Conservation (phyloP, 768 basidiomycete species). For the Favolaschia claudopus region DNA sequence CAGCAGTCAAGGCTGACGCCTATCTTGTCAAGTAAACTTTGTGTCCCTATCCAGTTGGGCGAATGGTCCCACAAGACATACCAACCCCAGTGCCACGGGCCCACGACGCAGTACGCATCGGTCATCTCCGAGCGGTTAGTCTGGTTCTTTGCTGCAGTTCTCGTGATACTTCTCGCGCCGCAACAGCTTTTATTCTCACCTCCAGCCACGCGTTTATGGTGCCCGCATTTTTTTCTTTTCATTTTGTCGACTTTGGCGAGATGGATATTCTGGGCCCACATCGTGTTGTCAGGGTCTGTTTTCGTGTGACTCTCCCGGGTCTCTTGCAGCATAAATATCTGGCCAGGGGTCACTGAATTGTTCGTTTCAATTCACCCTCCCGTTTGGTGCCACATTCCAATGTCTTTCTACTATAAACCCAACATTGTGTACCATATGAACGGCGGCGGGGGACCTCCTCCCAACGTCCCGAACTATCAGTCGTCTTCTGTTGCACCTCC, state of each 20-base stretch:
- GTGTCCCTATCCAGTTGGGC: no score
- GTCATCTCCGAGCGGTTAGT: not conserved
- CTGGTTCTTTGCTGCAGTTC: not conserved
- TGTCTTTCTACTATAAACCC: conserved; percentile 9
- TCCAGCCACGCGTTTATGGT: not conserved
- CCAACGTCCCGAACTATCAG: no score
- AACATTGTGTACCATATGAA: no score
- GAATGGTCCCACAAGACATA: no score
- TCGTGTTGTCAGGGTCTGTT: conserved; percentile 11
- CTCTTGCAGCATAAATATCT: conserved; percentile 15
- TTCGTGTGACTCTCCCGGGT: not conserved
- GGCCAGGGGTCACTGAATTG: not conserved
- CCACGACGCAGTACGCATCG: not conserved
- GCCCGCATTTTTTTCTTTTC: no score
- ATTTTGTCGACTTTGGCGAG: no score
- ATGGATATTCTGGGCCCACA: not conserved
- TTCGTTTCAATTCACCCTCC: not conserved
- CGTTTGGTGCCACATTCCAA: not conserved
- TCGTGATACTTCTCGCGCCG: not conserved
- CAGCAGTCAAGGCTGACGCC: no score
- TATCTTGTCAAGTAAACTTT: no score
- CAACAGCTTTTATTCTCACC: conserved; percentile 1
- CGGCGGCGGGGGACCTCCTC: no score
- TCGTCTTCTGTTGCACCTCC: not conserved
- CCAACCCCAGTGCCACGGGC: no score